Evolutionary conservation across 176 grass and related monocot genomes (phyloP), one percentile per base, ranked within the genome.

Genomic region (Ampelocalamus luodianensis): DNA sequence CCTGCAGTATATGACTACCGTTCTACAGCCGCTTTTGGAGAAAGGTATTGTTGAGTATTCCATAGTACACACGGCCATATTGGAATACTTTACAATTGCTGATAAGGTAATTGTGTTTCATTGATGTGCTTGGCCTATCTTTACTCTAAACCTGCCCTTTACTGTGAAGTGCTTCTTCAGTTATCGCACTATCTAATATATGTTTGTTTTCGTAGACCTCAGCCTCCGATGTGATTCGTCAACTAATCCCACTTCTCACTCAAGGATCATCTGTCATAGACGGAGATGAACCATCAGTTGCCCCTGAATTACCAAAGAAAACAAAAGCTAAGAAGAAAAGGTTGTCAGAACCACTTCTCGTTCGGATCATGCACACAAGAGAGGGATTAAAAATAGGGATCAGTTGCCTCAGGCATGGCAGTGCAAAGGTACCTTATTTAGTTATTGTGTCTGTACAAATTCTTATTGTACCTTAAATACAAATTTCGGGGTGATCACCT

Each of bases 41-140:
- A 98, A 98, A 88, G 96, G 93, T 65, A 93, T 87, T 80, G 83
- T 95, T 79, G 91, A 95, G 26, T 95, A 94, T 72, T 92, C 91
- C 77, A 98, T 98, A 78, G 72, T 94, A 37, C 93, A 95, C 91
- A 95, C 75, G 1, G 74, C 76, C 46, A 78, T 98, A 67, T 39
- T 95, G 44, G 96, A 98, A 60, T 98, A 95, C 76, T 89, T 98
- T 43, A 92, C 93, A 85, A 98, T 98, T 38, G 96, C 96, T 50
- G 96, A 98, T 73, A 95, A 94, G 96, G 96, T 98, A 91, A 78
- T 78, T 37, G 10, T 67, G 18, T 39, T 69, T 53, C 53, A 51
- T 75, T 68, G 36, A 34, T 40, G 1, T 39, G 26, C 45, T 50
- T 49, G 69, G 9, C 63, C 37, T 65, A 60, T 81, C 8, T 85